Percentiles rank a stretch among this genome's conserved stretches.
These are phyloP conservation scores for Cocos nucifera DNA, from an alignment of 176 grass and related monocot genomes.

Conservation along the genomic window DNA sequence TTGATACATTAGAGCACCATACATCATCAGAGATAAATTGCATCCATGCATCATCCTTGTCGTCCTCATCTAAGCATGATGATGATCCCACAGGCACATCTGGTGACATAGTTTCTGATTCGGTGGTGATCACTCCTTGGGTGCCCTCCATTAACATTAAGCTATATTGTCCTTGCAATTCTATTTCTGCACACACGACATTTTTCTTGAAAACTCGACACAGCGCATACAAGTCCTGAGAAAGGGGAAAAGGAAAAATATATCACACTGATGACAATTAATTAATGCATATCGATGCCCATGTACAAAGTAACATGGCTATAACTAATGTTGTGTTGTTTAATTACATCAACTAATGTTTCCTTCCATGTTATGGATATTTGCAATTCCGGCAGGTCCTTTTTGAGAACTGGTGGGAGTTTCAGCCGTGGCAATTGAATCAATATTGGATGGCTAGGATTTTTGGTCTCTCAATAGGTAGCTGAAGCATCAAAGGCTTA, in stretches of 20 bases:
- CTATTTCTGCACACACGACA: conserved; percentile 39
- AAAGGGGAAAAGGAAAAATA: not conserved
- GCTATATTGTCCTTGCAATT: conserved; percentile 61
- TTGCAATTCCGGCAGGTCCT: no score
- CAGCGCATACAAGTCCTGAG: conserved; percentile 63
- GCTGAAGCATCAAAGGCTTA: no score
- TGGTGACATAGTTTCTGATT: conserved; percentile 51
- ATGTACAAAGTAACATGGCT: no score
- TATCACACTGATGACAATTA: no score
- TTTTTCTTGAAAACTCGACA: conserved; percentile 96
- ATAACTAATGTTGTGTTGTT: no score
- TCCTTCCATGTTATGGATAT: no score
- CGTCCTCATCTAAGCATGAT: conserved; percentile 38
- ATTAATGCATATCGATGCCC: no score
- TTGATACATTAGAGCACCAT: conserved; percentile 47
- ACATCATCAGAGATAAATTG: conserved; percentile 87
- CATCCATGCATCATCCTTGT: conserved; percentile 88
- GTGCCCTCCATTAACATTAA: conserved; percentile 37
- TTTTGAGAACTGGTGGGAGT: no score
- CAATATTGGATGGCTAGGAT: no score
- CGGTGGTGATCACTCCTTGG: conserved; percentile 27
- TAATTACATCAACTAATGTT: no score
- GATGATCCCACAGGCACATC: conserved; percentile 47
- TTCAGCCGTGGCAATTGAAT: no score
- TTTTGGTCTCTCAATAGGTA: no score